Evolutionary conservation across 2,329 filamentous ascomycete species (phyloP).

Genomic region (Blastomyces parvus): DNA sequence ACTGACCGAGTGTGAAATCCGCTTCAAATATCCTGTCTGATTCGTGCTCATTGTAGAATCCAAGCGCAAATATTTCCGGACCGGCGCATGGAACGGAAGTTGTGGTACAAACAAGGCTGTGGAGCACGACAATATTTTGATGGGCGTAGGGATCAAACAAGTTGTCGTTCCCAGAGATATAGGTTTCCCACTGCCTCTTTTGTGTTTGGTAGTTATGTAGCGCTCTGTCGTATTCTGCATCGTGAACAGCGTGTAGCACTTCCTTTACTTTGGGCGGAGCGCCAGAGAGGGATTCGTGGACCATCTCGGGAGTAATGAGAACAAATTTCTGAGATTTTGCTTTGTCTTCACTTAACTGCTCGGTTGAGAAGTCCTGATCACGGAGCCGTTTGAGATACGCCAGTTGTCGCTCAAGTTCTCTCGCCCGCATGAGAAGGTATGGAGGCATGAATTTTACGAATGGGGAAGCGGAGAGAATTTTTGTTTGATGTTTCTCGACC

Average conservation of each 20-base stretch:
- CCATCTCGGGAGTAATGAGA: slow-evolving; percentile 90
- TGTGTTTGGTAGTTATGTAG: slow-evolving; percentile 89
- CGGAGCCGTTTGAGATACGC: slow-evolving; percentile 72
- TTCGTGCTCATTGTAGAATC: slow-evolving; percentile 87
- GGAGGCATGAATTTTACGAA: slow-evolving; percentile 94
- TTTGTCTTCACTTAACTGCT: slow-evolving; percentile 50
- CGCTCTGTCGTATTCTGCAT: slow-evolving; percentile 93
- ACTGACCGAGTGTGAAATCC: slow-evolving; percentile 89
- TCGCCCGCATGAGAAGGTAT: slow-evolving; percentile 81
- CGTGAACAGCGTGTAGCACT: slow-evolving; percentile 86
- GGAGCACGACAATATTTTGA: slow-evolving; percentile 90
- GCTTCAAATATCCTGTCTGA: slow-evolving; percentile 59
- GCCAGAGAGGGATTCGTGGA: slow-evolving; percentile 69
- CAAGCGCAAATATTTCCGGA: slow-evolving; percentile 78
- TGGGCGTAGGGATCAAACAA: slow-evolving; percentile 93
- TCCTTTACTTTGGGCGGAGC: slow-evolving; percentile 83
- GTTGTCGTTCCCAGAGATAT: slow-evolving; percentile 76
- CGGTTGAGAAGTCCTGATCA: slow-evolving; percentile 50
- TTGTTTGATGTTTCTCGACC: slow-evolving; percentile 85
- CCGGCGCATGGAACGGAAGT: slow-evolving; percentile 91
- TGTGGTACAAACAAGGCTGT: slow-evolving; percentile 85
- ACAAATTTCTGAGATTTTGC: slow-evolving; percentile 64
- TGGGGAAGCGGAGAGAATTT: slow-evolving; percentile 86
- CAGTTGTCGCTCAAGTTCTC: slow-evolving; percentile 79
- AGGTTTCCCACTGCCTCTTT: slow-evolving; percentile 91